Evolutionary conservation across 192 early-diverging fungal genomes (phyloP), one percentile per base, ranked within the genome.

Genomic region (Funneliformis mosseae): DNA sequence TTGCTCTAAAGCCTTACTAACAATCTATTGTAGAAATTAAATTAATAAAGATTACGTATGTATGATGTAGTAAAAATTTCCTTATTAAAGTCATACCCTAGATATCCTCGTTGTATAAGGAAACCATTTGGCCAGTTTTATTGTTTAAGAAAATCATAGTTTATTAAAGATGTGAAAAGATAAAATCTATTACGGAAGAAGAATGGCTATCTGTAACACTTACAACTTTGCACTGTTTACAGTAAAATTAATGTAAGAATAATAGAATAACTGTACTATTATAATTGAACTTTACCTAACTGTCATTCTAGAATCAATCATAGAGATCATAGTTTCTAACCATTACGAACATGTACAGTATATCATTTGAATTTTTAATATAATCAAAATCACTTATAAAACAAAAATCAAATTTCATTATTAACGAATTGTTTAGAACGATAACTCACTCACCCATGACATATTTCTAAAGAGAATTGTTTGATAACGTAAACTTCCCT

Each of bases 161-260:
- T 72, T 89, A 74, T 94, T 88, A 95, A 95, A 66, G 90, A 90
- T n/a, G 90, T 89, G 83, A n/a, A n/a, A n/a, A n/a, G n/a, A n/a
- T 95, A 96, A 7, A 96, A 81, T 96, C 94, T 23, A 92, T 85
- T 42, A 95, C 90, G 4, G 94, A 96, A 6, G 93, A 90, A 3
- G 95, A 96, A 82, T 93, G 88, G 28, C 89, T 70, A 67, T 87
- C 82, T 76, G 81, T 82, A 43, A 86, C 74, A 82, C 88, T 88
- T 27, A 87, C 82, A 72, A 87, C 83, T 83, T 86, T 82, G n/a
- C n/a, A n/a, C n/a, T n/a, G n/a, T n/a, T n/a, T n/a, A n/a, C n/a
- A n/a, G n/a, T n/a, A n/a, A n/a, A n/a, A n/a, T n/a, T n/a, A n/a
- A n/a, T n/a, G n/a, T n/a, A n/a, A n/a, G n/a, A n/a, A n/a, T n/a